Evolutionary conservation across 768 basidiomycete genomes (phyloP), one percentile per base, ranked within the genome.

Genomic region (Leccinellum albellum): DNA sequence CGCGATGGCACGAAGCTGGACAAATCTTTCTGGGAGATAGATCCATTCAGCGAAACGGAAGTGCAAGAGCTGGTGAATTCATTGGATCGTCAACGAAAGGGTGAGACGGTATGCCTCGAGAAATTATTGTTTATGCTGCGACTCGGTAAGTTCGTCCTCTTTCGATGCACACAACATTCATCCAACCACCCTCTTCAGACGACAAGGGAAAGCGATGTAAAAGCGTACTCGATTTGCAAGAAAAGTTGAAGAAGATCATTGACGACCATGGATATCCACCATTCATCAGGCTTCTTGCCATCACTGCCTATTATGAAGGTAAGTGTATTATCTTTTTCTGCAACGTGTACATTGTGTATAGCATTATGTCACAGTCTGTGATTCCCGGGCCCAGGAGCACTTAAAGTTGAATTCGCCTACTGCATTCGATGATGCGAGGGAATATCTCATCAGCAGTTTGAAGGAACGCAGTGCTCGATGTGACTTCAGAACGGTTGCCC

Each of bases 201-300:
- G 63, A 56, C 45, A 56, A 68, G 47, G 66, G 66, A 12, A 66
- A 57, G 20, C 31, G 55, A 53, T n/a, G 17, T 9, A n/a, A 7
- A n/a, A 40, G 5, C 7, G 17, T n/a, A 15, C 17, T 17, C 9
- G 3, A n/a, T 8, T 40, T 1, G 37, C 1, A n/a, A n/a, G 7
- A 40, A 7, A 15, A 40, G 14, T 40, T 40, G 7, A 6, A 6
- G 37, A n/a, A 7, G 14, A 15, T 40, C 17, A n/a, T 40, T 4
- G 6, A n/a, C 6, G 37, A 40, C 37, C 1, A 9, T n/a, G 5
- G 9, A 6, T 15, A 1, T 40, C 3, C n/a, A n/a, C 2, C 37
- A 40, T 17, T 17, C n/a, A 4, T 40, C 7, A n/a, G 17, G 37
- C 37, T 40, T 2, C 2, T 40, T 40, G 37, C 37, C 17, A 17